Base-by-base conservation (phyloP, 768 basidiomycete species). In the Tephrocybe sp. region DNA sequence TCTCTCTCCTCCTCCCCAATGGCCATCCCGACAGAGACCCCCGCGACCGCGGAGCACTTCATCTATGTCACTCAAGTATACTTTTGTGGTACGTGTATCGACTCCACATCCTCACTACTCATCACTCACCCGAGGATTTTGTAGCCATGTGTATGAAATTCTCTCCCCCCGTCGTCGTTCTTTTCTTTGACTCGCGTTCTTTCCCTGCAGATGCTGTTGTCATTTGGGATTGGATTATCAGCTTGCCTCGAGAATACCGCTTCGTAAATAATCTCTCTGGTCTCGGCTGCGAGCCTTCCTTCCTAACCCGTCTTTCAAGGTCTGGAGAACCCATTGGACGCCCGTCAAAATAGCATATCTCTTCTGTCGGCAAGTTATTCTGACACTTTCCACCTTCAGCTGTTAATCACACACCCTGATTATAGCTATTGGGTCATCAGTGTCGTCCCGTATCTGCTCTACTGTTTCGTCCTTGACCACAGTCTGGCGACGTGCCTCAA, bases 211-310 rank as follows among this genome's bases (percentile, higher is more conserved):
- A 91, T 68, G 85, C 88, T 50, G 84, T 91, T 44, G 84, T 89
- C 54, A 68, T 90, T 46, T 91, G 89, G 89, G 89, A 91, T 73
- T 91, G 89, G 89, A 73, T 87, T 64, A 83, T 87, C 62, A 86
- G 85, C 65, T 67, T 90, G 52, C 82, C 85, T 36, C 76, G 86
- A 70, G 89, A 90, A 68, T 90, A 83, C 73, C 79, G 80, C 62
- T 90, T 86, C 69, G 88, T 90, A 68, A 60, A 75, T 69, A 43
- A 48, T 28, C 28, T 45, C 38, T 55, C 39, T 48, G 47, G 47
- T 54, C 50, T 58, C 59, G 43, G 57, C 58, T 61, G 57, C 47
- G 24, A 20, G 8, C 39, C 14, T 42, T 58, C 56, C 58, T 53
- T 65, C 55, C 58, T 55, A 49, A 55, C 48, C 50, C 45, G 39